Conservation (phyloP, 345 rosid genomes). For the Boechera stricta region DNA sequence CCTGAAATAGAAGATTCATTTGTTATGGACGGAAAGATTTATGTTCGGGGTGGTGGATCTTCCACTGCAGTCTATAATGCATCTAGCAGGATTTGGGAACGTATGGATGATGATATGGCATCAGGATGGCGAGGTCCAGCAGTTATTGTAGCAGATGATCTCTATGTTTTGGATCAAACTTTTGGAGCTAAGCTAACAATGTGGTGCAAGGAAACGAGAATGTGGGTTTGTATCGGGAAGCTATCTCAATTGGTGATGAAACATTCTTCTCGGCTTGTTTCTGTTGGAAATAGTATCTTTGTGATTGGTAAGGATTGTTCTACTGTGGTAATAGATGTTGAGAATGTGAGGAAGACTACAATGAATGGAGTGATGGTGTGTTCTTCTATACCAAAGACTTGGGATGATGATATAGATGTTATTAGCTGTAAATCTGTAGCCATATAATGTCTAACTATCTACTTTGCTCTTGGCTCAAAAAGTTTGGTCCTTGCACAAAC, state of each 20-base stretch:
- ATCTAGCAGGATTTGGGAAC: constrained; percentile 61
- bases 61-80: constrained; percentile 60
- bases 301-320: constrained; percentile 73
- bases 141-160: constrained; percentile 61
- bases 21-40: constrained; percentile 70
- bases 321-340: constrained; percentile 67
- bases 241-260: constrained; percentile 61
- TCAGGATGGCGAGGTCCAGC: constrained; percentile 90
- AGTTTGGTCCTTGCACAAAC: background rate
- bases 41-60: constrained; percentile 54
- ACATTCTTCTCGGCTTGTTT: constrained; percentile 76
- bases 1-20: constrained; percentile 70
- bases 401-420: constrained; percentile 45
- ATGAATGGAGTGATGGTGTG: constrained; percentile 66
- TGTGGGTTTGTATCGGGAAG: constrained; percentile 74
- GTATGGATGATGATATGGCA: constrained; percentile 62
- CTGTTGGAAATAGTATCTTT: constrained; percentile 63
- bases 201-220: constrained; percentile 65
- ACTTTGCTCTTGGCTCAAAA: background rate
- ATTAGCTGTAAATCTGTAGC: constrained; percentile 55
- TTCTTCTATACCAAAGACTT: constrained; percentile 65
- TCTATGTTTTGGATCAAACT: constrained; percentile 78
- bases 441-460: constrained; percentile 44
- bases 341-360: constrained; percentile 44
- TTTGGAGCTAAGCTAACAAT: constrained; percentile 71